phyloP scores from a whole-genome alignment of 306 rosid species.

The Cicer chorassanicum region DNA sequence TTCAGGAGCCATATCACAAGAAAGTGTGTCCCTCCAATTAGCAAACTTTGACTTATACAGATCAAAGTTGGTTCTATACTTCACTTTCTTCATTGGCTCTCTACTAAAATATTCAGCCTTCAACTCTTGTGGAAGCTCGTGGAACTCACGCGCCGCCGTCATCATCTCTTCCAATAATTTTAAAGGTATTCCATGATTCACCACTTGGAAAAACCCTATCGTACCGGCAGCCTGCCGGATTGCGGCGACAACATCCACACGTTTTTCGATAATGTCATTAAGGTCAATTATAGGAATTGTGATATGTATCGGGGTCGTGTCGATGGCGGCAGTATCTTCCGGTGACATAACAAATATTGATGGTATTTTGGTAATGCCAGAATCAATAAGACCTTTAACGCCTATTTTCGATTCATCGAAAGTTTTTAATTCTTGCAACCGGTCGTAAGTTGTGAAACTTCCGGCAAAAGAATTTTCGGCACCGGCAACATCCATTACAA shows the following conservation, averaged over 20 bases:
- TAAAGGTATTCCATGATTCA: constrained; percentile 53
- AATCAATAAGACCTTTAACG: constrained; percentile 53
- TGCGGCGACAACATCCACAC: constrained; percentile 12
- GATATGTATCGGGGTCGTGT: constrained; percentile 17
- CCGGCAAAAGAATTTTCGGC: not conserved
- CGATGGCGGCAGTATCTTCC: constrained; percentile 23
- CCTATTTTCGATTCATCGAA: constrained; percentile 56
- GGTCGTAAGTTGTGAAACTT: not conserved
- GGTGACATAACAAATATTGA: constrained; percentile 45
- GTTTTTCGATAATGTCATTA: constrained; percentile 2
- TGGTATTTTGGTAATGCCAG: constrained; percentile 49
- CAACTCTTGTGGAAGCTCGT: constrained; percentile 52
- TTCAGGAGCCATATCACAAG: constrained; percentile 56
- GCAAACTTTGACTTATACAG: constrained; percentile 53
- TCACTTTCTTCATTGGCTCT: constrained; percentile 50
- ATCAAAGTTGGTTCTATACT: constrained; percentile 54
- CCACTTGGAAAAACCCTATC: constrained; percentile 58
- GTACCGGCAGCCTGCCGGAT: constrained; percentile 47
- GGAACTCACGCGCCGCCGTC: constrained; percentile 53
- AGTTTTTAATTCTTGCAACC: constrained; percentile 41
- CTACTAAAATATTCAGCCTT: constrained; percentile 50
- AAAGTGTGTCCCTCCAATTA: constrained; percentile 57
- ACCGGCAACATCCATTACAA: not conserved
- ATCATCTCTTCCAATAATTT: constrained; percentile 45
- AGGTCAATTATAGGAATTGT: constrained; percentile 50